These are phyloP conservation scores for Amaranthus cruentus DNA, from an alignment of 148 eudicot genomes.

Conservation along the genomic window DNA sequence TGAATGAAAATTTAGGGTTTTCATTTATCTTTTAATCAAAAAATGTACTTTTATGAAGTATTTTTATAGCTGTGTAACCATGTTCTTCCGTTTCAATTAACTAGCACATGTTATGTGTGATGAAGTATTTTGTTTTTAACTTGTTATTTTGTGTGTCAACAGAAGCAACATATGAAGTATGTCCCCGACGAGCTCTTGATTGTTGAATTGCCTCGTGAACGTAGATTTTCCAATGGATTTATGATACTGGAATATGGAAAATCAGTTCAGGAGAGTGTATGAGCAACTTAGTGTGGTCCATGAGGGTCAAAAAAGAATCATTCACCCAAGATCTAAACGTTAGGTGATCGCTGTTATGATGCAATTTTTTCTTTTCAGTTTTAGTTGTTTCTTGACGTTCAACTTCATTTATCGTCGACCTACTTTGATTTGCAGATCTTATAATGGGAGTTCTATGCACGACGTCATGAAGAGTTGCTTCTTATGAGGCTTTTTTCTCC, in stretches of 20 bases:
- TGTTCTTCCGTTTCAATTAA: not conserved
- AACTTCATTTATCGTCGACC: slow-evolving; percentile 2
- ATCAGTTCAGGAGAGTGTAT: slow-evolving; percentile 94
- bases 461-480: slow-evolving; percentile 92
- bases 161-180: slow-evolving; percentile 97
- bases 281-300: slow-evolving; percentile 91
- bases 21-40: too few relatives aligned
- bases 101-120: not conserved
- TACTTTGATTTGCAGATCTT: slow-evolving; percentile 47
- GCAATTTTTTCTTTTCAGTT: not conserved
- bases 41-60: too few relatives aligned
- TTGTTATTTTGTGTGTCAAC: slow-evolving; percentile 14
- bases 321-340: slow-evolving; percentile 90
- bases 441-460: slow-evolving; percentile 95
- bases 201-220: slow-evolving; percentile 86
- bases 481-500: slow-evolving; percentile 83
- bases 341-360: slow-evolving; percentile 1
- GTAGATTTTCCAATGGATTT: slow-evolving; percentile 61
- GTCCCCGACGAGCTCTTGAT: slow-evolving; percentile 84
- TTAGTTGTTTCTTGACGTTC: not conserved
- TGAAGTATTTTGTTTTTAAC: slow-evolving; percentile 4
- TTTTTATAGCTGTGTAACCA: not conserved
- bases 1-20: too few relatives aligned
- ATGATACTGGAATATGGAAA: slow-evolving; percentile 85
- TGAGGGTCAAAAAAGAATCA: slow-evolving; percentile 85